phyloP scores from a whole-genome alignment of 768 basidiomycete species.

The Lactifluus hygrophoroides region DNA sequence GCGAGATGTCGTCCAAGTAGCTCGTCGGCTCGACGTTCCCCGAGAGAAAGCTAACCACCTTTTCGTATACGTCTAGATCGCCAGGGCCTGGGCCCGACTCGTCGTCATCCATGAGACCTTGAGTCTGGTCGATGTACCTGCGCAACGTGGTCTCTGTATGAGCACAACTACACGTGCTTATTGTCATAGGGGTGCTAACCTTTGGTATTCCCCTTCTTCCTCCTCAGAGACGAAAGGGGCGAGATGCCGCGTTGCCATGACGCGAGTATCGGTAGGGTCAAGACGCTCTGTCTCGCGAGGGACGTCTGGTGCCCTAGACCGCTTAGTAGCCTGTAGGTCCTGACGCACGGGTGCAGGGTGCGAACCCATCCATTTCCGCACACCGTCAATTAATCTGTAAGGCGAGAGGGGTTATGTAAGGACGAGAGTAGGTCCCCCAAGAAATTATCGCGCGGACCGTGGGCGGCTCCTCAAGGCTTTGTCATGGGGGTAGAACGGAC shows the following conservation, averaged over 20 bases:
- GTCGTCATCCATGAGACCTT: conserved; percentile 8
- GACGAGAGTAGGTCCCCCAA: neutral
- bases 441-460: conserved; percentile 26
- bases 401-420: neutral
- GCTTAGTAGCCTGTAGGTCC: neutral
- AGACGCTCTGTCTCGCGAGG: conserved; percentile 6
- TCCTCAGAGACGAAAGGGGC: conserved; percentile 18
- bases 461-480: conserved; percentile 28
- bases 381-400: conserved; percentile 64
- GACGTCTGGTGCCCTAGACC: conserved; percentile 1
- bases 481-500: conserved; percentile 66
- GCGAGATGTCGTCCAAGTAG: conserved; percentile 12
- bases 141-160: neutral
- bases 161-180: no score
- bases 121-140: conserved; percentile 14
- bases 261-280: conserved; percentile 12
- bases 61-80: conserved; percentile 13
- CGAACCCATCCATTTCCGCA: conserved; percentile 68
- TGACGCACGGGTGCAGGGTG: conserved; percentile 27
- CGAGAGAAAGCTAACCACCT: conserved; percentile 4
- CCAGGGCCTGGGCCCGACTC: conserved; percentile 6
- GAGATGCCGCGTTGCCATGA: conserved; percentile 10
- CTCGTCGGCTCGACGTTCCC: conserved; percentile 11
- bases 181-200: no score
- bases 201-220: conserved; percentile 19